Evolutionary conservation across 2,329 filamentous ascomycete species (phyloP).

Genomic region (Neurospora sp.): DNA sequence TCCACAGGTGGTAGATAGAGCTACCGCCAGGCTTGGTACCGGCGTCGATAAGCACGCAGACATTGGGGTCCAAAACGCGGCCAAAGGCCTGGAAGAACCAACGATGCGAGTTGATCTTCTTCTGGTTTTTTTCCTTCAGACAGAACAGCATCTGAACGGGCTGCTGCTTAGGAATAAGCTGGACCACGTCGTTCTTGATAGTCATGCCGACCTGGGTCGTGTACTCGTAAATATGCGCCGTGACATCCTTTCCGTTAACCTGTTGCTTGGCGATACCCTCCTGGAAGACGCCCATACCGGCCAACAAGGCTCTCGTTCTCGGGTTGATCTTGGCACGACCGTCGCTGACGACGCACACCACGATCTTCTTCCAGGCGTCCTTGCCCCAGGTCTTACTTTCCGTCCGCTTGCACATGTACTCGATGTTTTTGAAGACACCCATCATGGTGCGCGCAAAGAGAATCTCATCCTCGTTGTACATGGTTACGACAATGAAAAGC

Average conservation of each 20-base stretch:
- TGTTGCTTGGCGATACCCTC: slow-evolving; percentile 98
- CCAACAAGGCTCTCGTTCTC: slow-evolving; percentile 77
- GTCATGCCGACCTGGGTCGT: slow-evolving; percentile 78
- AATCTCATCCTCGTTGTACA: slow-evolving; percentile 99
- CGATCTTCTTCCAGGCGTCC: slow-evolving; percentile 99
- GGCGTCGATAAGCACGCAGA: slow-evolving; percentile 91
- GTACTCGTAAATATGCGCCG: slow-evolving; percentile 95
- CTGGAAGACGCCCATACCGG: slow-evolving; percentile 92
- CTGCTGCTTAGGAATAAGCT: slow-evolving; percentile 73
- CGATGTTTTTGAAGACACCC: slow-evolving; percentile 97
- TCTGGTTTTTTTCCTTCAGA: slow-evolving; percentile 98
- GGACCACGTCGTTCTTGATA: slow-evolving; percentile 82
- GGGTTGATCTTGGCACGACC: slow-evolving; percentile 96
- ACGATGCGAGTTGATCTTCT: slow-evolving; percentile 98
- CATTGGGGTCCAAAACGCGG: slow-evolving; percentile 83
- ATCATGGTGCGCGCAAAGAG: slow-evolving; percentile 92
- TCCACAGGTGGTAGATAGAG: slow-evolving; percentile 97
- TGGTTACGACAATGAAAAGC: slow-evolving; percentile 91
- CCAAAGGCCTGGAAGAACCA: slow-evolving; percentile 99
- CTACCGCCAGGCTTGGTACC: slow-evolving; percentile 89
- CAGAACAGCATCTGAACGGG: slow-evolving; percentile 97
- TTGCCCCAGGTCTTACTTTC: slow-evolving; percentile 98
- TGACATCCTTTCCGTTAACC: slow-evolving; percentile 93
- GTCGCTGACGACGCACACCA: slow-evolving; percentile 94
- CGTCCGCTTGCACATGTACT: slow-evolving; percentile 90